Percentiles rank a stretch among this genome's conserved stretches.
These are phyloP conservation scores for Geotrichum fermentans DNA, from an alignment of 1,139 yeast genomes.

Conservation along the genomic window DNA sequence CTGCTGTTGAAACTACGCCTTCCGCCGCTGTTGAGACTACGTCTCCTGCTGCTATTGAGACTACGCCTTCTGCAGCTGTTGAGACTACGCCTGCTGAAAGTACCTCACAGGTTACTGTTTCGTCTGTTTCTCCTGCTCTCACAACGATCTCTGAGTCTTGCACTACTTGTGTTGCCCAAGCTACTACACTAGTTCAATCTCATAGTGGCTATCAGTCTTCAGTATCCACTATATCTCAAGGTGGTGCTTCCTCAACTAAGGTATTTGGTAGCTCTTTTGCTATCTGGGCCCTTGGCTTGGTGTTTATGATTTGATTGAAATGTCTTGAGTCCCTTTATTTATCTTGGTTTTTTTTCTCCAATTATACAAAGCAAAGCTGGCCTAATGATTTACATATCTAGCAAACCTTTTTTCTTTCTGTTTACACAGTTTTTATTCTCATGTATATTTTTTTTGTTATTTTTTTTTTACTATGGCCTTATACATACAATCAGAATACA, in stretches of 20 bases:
- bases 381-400: background rate
- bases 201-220: background rate
- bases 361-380: too few relatives aligned
- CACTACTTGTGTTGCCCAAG: background rate
- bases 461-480: too few relatives aligned
- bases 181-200: background rate
- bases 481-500: too few relatives aligned
- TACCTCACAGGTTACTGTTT: background rate
- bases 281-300: conserved; percentile 2
- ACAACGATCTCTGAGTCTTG: background rate
- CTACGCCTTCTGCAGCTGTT: background rate
- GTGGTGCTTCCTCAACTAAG: conserved; percentile 1
- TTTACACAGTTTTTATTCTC: background rate
- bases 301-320: conserved; percentile 2
- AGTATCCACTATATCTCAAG: background rate
- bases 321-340: background rate
- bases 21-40: background rate
- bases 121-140: conserved; percentile 1
- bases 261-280: background rate
- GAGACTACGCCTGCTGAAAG: background rate
- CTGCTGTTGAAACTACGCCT: background rate
- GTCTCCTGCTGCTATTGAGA: background rate
- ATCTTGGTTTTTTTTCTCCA: background rate
- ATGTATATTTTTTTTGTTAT: background rate
- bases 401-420: background rate